Evolutionary conservation across 2,329 filamentous ascomycete species (phyloP).

Genomic region (Onygena corvina): DNA sequence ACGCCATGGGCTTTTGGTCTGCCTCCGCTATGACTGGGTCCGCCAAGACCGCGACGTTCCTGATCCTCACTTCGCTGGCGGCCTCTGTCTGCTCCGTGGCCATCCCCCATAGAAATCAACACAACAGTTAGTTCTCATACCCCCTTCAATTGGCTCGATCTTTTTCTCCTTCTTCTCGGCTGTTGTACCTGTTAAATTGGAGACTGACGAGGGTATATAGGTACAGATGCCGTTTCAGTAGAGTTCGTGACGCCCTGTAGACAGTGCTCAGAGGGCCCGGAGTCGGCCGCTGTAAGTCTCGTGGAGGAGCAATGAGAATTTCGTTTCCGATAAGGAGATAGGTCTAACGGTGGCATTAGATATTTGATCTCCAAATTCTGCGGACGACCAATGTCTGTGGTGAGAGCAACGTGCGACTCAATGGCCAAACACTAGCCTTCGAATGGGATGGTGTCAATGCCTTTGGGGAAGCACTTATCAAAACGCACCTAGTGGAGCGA

Average conservation of each 20-base stretch:
- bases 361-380: constrained; percentile 21
- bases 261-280: constrained; percentile 14
- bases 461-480: constrained; percentile 20
- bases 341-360: constrained; percentile 16
- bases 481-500: constrained; percentile 16
- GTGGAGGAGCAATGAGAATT: background rate
- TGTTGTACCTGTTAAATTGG: background rate
- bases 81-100: constrained; percentile 6
- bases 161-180: background rate
- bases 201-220: constrained; percentile 12
- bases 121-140: constrained; percentile 10
- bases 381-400: constrained; percentile 21
- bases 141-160: background rate
- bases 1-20: constrained; percentile 4
- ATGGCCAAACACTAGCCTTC: constrained; percentile 20
- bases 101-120: constrained; percentile 1
- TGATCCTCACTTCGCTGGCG: constrained; percentile 6
- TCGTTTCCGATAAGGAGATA: background rate
- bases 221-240: constrained; percentile 16
- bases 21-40: constrained; percentile 12
- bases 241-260: constrained; percentile 19
- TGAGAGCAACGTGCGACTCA: constrained; percentile 20
- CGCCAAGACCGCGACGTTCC: constrained; percentile 11
- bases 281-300: constrained; percentile 16
- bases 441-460: constrained; percentile 18